Conservation (phyloP, 2,329 filamentous ascomycete genomes). For the Diaporthe capsici region DNA sequence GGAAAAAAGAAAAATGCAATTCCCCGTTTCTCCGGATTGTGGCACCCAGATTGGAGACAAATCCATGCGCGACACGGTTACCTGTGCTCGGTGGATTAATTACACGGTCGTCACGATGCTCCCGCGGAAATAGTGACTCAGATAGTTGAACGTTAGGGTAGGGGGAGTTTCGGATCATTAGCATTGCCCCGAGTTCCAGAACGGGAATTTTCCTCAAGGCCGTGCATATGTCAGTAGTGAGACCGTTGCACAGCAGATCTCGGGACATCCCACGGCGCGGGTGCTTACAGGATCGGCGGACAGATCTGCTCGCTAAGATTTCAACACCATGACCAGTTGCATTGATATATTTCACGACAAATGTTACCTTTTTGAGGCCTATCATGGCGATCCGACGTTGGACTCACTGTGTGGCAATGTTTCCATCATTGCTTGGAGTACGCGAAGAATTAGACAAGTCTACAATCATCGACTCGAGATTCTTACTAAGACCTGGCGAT, state of each 20-base stretch:
- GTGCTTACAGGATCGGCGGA: conserved; percentile 4
- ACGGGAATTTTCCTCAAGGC: not conserved
- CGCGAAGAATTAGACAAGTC: not conserved
- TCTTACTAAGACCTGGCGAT: not conserved
- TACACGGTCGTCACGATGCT: not conserved
- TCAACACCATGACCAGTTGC: not conserved
- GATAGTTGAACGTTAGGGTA: not conserved
- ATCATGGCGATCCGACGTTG: not conserved
- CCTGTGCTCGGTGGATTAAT: not conserved
- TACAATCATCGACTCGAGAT: no score
- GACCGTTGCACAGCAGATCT: not conserved
- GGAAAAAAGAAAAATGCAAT: not conserved
- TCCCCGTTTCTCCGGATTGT: not conserved
- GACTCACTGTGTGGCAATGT: not conserved
- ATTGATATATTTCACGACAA: not conserved
- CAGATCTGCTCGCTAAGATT: not conserved
- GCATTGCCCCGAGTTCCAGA: not conserved
- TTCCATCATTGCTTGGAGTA: not conserved
- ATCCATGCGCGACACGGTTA: accelerated
- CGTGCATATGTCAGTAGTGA: no score
- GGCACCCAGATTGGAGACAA: not conserved
- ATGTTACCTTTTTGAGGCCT: not conserved
- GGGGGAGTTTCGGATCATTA: not conserved
- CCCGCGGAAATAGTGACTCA: not conserved
- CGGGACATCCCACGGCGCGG: not conserved